Base-by-base conservation (phyloP, 805 yeast species). In the Wickerhamomyces queroliae region DNA sequence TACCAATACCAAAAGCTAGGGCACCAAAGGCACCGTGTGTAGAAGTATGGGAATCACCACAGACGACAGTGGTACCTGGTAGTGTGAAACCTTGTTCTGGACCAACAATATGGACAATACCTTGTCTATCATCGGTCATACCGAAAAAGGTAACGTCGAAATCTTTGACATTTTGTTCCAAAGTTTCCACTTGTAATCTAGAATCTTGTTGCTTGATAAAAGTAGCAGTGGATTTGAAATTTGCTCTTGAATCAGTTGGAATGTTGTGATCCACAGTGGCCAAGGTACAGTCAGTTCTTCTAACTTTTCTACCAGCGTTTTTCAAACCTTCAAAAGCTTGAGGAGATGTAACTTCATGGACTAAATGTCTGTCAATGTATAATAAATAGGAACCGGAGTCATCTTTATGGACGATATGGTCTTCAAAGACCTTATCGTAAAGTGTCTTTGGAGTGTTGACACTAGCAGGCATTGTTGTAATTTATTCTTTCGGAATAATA, bases 21-120 rank as follows among this genome's bases (percentile, higher is more conserved):
- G 98, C 70, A 46, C 99, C 99, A 59, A 93, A 93, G 33, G 99
- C 99, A 55, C 99, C 99, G 60, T 93, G 99, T 1, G 99, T 93
- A 3, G 97, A 88, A 21, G 99, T 93, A 63, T 93, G 99, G 4
- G 97, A 89, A 63, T 93, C 99, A 64, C 99, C 99, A 68, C 99
- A 93, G 33, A 93, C 99, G 25, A 93, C 96, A 4, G 99, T 93
- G 37, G 98, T 89, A 54, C 99, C 99, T 27, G 99, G 99, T 38
- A 93, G 72, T 26, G 99, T 93, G 69, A 93, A 93, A 37, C 98
- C 99, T 67, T 93, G 98, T 63, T 93, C 99, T 28, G 99, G 99
- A 35, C 99, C 99, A 44, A 93, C 95, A 50, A 93, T 87, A 64
- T 93, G 99, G 40, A 93, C 99, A 59, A 93, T 93, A 54, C 99